Conservation (phyloP, 2,329 filamentous ascomycete species). For the Microascus cirrosus region DNA sequence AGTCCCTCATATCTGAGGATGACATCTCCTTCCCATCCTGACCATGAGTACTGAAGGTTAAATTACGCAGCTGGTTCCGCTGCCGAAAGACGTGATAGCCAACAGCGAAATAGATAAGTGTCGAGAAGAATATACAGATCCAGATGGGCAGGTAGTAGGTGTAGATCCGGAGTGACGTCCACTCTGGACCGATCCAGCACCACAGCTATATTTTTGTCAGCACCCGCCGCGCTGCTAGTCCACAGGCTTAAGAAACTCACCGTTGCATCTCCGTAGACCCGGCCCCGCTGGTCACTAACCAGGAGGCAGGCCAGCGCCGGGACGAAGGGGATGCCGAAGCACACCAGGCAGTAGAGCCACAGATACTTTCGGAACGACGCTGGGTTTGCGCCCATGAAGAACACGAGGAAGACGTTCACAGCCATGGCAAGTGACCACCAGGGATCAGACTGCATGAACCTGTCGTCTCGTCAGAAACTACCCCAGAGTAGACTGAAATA, state of each 20-base stretch:
- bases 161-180: slow-evolving; percentile 46
- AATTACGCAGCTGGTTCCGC: slow-evolving; percentile 41
- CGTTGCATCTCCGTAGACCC: slow-evolving; percentile 45
- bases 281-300: slow-evolving; percentile 25
- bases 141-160: slow-evolving; percentile 52
- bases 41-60: slow-evolving; percentile 18
- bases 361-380: slow-evolving; percentile 62
- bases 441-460: slow-evolving; percentile 68
- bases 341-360: slow-evolving; percentile 58
- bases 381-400: slow-evolving; percentile 47
- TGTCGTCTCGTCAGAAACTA: slow-evolving; percentile 16
- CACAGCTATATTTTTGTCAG: slow-evolving; percentile 33
- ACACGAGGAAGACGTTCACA: slow-evolving; percentile 65
- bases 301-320: slow-evolving; percentile 57
- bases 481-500: slow-evolving; percentile 27
- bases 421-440: slow-evolving; percentile 77
- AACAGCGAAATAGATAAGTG: slow-evolving; percentile 43
- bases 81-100: slow-evolving; percentile 50
- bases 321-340: slow-evolving; percentile 61
- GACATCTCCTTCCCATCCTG: slow-evolving; percentile 12
- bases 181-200: slow-evolving; percentile 48
- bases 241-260: slow-evolving; percentile 21
- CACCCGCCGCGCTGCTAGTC: not conserved
- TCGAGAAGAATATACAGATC: slow-evolving; percentile 44
- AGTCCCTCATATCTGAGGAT: slow-evolving; percentile 16